Evolutionary conservation across 2,329 filamentous ascomycete genomes (phyloP).

Genomic region (Fusarium equiseti): DNA sequence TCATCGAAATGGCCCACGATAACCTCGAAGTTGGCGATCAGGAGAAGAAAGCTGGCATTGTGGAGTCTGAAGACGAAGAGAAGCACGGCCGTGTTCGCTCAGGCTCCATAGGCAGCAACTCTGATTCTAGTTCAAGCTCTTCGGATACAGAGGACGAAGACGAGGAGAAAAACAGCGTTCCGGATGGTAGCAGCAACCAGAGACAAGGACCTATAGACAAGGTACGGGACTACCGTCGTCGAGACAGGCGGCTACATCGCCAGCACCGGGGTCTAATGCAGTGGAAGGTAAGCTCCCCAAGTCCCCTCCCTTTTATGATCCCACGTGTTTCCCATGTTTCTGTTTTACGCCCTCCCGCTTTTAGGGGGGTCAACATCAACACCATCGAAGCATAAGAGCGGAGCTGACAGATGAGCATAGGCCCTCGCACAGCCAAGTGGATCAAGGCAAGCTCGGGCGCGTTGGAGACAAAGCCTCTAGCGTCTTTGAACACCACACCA

Average conservation of each 20-base stretch:
- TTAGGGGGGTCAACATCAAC: constrained; percentile 7
- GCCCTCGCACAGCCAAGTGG: constrained; percentile 62
- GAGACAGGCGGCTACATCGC: constrained; percentile 71
- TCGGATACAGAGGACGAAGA: constrained; percentile 50
- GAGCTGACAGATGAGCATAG: constrained; percentile 43
- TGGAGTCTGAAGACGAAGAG: constrained; percentile 47
- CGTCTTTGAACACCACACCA: constrained; percentile 70
- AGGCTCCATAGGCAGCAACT: constrained; percentile 39
- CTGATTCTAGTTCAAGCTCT: constrained; percentile 48
- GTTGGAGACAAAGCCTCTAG: constrained; percentile 69
- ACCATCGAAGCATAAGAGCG: constrained; percentile 1
- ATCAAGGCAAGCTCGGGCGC: constrained; percentile 65
- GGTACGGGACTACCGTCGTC: constrained; percentile 70
- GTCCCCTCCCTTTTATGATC: not conserved
- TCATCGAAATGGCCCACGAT: constrained; percentile 59
- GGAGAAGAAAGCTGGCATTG: constrained; percentile 53
- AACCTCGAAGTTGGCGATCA: constrained; percentile 49
- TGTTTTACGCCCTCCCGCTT: constrained; percentile 18
- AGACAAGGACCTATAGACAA: constrained; percentile 62
- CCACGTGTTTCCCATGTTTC: constrained; percentile 12
- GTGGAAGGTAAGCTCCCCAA: constrained; percentile 62
- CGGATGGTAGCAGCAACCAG: constrained; percentile 54
- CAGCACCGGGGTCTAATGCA: constrained; percentile 80
- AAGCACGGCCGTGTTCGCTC: constrained; percentile 10
- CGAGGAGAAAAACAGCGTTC: constrained; percentile 37